Evolutionary conservation across 2,329 filamentous ascomycete species (phyloP).

Genomic region (Fusarium continuum): DNA sequence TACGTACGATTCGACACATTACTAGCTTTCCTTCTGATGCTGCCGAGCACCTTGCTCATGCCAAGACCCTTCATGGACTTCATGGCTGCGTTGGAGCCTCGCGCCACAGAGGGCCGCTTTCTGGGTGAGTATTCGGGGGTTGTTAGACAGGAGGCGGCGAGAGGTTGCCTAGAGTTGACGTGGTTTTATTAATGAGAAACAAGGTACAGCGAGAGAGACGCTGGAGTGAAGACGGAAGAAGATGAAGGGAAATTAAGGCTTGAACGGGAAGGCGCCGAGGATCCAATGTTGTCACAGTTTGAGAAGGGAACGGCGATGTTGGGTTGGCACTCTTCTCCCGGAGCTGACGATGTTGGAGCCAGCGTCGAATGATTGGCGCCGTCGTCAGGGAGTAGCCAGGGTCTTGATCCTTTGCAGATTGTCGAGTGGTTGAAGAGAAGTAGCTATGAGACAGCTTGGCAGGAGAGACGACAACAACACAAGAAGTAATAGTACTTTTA

Average conservation of each 20-base stretch:
- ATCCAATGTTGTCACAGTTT: conserved; percentile 31
- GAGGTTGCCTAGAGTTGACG: neutral
- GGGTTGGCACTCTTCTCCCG: conserved; percentile 21
- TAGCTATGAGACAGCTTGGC: neutral
- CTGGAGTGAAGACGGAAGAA: conserved; percentile 4
- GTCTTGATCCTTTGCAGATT: conserved; percentile 28
- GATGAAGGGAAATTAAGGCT: conserved; percentile 25
- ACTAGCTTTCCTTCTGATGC: conserved; percentile 60
- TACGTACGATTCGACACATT: conserved; percentile 39
- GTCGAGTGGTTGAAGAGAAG: neutral
- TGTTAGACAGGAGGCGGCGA: conserved; percentile 21
- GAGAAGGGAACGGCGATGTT: conserved; percentile 31
- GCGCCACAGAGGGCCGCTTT: conserved; percentile 37
- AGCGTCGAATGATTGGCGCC: conserved; percentile 40
- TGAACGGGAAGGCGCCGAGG: conserved; percentile 23
- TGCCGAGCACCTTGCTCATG: conserved; percentile 66
- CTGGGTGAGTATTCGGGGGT: neutral
- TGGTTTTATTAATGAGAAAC: neutral
- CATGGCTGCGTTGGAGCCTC: conserved; percentile 45
- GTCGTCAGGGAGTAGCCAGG: conserved; percentile 39
- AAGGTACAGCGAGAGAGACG: neutral
- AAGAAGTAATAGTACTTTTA: too few relatives aligned
- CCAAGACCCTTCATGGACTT: conserved; percentile 62
- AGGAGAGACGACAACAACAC: neutral
- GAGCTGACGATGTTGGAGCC: conserved; percentile 31